phyloP scores from a whole-genome alignment of 2,329 filamentous ascomycete genomes.

The Furcasterigmium furcatum region DNA sequence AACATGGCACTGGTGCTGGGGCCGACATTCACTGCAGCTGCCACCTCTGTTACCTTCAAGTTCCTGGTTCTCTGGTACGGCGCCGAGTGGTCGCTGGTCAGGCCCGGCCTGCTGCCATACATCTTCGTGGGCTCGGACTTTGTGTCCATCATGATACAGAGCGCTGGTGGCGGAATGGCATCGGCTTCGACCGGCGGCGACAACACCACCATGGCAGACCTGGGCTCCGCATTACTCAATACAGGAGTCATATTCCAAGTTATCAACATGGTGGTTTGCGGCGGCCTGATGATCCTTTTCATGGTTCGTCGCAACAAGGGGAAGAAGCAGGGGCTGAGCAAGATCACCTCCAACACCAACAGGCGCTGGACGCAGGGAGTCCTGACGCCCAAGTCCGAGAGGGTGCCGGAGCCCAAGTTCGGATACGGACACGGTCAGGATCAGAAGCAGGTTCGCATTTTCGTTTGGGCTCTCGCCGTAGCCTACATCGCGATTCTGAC shows the following conservation, averaged over 20 bases:
- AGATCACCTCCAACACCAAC: too few relatives aligned
- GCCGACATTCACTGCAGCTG: slow-evolving; percentile 39
- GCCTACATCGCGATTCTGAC: slow-evolving; percentile 10
- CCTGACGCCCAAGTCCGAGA: too few relatives aligned
- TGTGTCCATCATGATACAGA: slow-evolving; percentile 27
- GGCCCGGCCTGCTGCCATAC: slow-evolving; percentile 39
- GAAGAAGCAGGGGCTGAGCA: too few relatives aligned
- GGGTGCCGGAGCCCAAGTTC: not conserved
- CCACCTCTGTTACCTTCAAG: slow-evolving; percentile 43
- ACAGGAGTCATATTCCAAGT: slow-evolving; percentile 20
- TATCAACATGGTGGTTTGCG: slow-evolving; percentile 19
- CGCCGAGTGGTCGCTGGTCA: slow-evolving; percentile 31
- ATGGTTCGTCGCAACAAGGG: not conserved
- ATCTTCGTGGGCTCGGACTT: slow-evolving; percentile 48
- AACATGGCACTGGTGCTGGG: slow-evolving; percentile 35
- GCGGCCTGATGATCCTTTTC: slow-evolving; percentile 9
- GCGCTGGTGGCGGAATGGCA: slow-evolving; percentile 13
- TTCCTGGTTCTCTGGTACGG: slow-evolving; percentile 40
- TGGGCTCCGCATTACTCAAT: slow-evolving; percentile 14
- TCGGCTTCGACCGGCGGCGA: not conserved
- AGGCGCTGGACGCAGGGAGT: too few relatives aligned
- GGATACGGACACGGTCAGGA: too few relatives aligned
- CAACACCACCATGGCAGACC: slow-evolving; percentile 5
- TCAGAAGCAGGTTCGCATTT: slow-evolving; percentile 4
- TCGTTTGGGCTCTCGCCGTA: slow-evolving; percentile 6